phyloP scores from a whole-genome alignment of 2,329 filamentous ascomycete species.

The Trichoderma pleuroti region DNA sequence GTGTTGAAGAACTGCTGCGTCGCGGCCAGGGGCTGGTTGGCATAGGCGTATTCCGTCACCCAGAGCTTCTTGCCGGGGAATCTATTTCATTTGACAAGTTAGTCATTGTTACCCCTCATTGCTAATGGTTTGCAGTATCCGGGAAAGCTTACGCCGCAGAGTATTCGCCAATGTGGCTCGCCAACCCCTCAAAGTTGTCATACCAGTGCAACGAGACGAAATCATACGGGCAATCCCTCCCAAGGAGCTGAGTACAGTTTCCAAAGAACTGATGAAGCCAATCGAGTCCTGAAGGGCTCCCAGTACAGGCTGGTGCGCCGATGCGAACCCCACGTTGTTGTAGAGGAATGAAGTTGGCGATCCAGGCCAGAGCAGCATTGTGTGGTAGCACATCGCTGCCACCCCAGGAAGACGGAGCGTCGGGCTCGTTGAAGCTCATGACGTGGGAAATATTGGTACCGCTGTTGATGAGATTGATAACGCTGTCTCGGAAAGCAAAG shows the following conservation, averaged over 20 bases:
- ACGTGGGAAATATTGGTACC: conserved; percentile 62
- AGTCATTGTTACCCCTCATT: not conserved
- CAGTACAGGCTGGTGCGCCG: conserved; percentile 65
- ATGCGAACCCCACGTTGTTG: conserved; percentile 60
- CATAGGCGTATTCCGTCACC: conserved; percentile 73
- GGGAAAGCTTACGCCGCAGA: not conserved
- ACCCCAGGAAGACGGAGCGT: conserved; percentile 52
- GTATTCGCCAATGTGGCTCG: conserved; percentile 59
- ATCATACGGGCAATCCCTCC: conserved; percentile 53
- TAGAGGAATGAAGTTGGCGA: conserved; percentile 67
- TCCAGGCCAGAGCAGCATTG: conserved; percentile 65
- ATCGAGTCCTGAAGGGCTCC: conserved; percentile 54
- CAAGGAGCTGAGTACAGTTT: conserved; percentile 48
- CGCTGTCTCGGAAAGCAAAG: conserved; percentile 57
- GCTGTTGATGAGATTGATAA: conserved; percentile 51
- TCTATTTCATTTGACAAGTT: conserved; percentile 30
- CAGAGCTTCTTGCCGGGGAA: conserved; percentile 64
- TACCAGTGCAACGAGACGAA: conserved; percentile 66
- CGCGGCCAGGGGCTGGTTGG: conserved; percentile 52
- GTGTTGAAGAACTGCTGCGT: conserved; percentile 67
- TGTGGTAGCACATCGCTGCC: conserved; percentile 60
- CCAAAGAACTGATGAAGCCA: conserved; percentile 67
- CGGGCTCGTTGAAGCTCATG: conserved; percentile 76
- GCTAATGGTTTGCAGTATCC: not conserved
- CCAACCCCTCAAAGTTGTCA: conserved; percentile 66